phyloP scores from a whole-genome alignment of 1,284 basidiomycete genomes.

The Ustilago trichophora region DNA sequence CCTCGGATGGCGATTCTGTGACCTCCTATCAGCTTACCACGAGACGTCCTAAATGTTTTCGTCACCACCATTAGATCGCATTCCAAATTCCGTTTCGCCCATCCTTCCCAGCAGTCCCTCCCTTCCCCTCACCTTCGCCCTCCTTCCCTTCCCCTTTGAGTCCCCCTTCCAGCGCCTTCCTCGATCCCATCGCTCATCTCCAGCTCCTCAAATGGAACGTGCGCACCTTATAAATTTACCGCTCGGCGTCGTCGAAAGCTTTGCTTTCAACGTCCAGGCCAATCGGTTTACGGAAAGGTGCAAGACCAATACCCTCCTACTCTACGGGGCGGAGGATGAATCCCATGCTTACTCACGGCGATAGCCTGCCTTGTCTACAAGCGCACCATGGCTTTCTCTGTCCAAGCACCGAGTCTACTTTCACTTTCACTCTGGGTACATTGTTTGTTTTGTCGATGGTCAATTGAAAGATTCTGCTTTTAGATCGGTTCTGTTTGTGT shows the following conservation, averaged over 20 bases:
- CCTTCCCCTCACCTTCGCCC: neutral
- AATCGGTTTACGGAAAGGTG: conserved; percentile 53
- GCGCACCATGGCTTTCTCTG: conserved; percentile 24
- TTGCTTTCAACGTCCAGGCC: conserved; percentile 7
- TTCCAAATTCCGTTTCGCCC: too few species aligned
- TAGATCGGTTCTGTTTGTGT: too few species aligned
- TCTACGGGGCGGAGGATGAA: conserved; percentile 21
- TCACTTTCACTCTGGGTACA: conserved; percentile 58
- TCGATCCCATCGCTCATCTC: too few species aligned
- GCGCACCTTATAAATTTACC: conserved; percentile 37
- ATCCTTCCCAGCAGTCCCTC: neutral
- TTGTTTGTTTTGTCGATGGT: neutral
- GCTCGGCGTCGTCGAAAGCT: conserved; percentile 7
- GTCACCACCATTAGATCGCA: too few species aligned
- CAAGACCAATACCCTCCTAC: conserved; percentile 31
- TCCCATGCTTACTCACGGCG: conserved; percentile 56
- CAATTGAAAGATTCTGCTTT: too few species aligned
- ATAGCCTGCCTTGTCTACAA: conserved; percentile 4
- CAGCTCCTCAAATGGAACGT: neutral
- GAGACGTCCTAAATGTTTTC: too few species aligned
- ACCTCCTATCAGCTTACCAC: too few species aligned
- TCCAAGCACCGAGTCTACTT: conserved; percentile 53
- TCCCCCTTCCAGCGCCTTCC: too few species aligned
- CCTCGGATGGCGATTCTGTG: too few species aligned
- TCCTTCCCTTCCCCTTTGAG: too few species aligned